These are phyloP conservation scores for Amniculicola lignicola DNA, from an alignment of 495 filamentous ascomycete species.

Conservation along the genomic window DNA sequence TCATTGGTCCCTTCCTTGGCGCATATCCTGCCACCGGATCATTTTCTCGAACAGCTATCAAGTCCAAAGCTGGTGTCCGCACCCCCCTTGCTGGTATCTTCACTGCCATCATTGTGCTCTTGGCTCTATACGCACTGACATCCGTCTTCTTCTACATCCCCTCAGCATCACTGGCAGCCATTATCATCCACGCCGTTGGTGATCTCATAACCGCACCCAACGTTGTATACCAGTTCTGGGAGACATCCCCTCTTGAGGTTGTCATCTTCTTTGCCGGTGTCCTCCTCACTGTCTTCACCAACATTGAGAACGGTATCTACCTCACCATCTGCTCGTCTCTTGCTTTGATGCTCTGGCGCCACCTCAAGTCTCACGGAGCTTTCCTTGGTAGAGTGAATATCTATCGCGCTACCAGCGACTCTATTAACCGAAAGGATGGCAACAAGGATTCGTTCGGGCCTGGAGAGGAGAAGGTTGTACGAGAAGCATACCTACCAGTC, in stretches of 20 bases:
- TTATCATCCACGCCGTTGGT: conserved; percentile 96
- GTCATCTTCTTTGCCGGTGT: conserved; percentile 94
- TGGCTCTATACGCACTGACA: conserved; percentile 91
- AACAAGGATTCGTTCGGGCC: conserved; percentile 6
- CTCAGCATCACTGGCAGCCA: conserved; percentile 71
- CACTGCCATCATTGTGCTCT: conserved; percentile 79
- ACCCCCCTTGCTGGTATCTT: conserved; percentile 91
- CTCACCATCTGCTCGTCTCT: conserved; percentile 71
- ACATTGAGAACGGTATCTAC: conserved; percentile 92
- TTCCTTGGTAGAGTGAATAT: conserved; percentile 87
- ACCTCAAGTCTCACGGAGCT: conserved; percentile 76
- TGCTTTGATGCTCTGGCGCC: conserved; percentile 76
- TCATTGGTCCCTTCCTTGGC: conserved; percentile 91
- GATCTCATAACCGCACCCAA: conserved; percentile 93
- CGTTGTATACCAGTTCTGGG: conserved; percentile 93
- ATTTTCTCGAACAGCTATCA: conserved; percentile 95
- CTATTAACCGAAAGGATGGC: conserved; percentile 45
- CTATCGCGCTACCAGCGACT: conserved; percentile 77
- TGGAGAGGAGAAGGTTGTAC: conserved; percentile 35
- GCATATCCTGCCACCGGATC: conserved; percentile 93
- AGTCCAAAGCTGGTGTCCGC: conserved; percentile 93
- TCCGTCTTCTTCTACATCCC: conserved; percentile 95
- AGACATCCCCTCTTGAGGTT: conserved; percentile 82
- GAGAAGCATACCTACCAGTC: conserved; percentile 87
- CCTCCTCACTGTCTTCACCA: conserved; percentile 79